These are phyloP conservation scores for Monilinia vaccinii-corymbosi DNA, from an alignment of 2,329 filamentous ascomycete species.

Conservation along the genomic window DNA sequence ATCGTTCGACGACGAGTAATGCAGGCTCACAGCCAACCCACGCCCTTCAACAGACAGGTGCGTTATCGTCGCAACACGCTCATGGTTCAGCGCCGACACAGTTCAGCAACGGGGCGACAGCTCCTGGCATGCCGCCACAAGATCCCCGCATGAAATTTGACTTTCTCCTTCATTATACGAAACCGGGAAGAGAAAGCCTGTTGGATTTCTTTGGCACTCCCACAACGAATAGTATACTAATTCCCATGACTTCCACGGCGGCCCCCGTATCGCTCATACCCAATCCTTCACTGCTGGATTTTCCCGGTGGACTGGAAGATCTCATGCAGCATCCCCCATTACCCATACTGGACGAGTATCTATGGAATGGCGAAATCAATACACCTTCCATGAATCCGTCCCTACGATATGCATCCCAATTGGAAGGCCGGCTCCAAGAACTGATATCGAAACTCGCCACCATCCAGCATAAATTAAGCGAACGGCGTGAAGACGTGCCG, in stretches of 20 bases:
- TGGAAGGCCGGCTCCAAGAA: neutral
- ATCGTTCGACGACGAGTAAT: neutral
- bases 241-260: neutral
- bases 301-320: neutral
- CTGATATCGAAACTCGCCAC: neutral
- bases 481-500: neutral
- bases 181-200: neutral
- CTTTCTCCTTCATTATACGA: slow-evolving; percentile 29
- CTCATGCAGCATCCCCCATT: neutral
- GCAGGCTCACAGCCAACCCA: neutral
- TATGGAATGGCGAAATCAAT: neutral
- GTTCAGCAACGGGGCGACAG: neutral
- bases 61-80: too few relatives aligned
- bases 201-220: neutral
- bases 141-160: neutral
- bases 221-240: neutral
- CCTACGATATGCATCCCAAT: neutral
- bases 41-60: neutral
- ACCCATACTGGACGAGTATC: neutral
- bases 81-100: neutral
- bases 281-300: neutral
- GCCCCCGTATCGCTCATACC: neutral
- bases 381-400: neutral
- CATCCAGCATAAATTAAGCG: neutral
- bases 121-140: neutral